phyloP scores from a whole-genome alignment of 192 early-diverging fungal species.

The Linnemannia hyalina region DNA sequence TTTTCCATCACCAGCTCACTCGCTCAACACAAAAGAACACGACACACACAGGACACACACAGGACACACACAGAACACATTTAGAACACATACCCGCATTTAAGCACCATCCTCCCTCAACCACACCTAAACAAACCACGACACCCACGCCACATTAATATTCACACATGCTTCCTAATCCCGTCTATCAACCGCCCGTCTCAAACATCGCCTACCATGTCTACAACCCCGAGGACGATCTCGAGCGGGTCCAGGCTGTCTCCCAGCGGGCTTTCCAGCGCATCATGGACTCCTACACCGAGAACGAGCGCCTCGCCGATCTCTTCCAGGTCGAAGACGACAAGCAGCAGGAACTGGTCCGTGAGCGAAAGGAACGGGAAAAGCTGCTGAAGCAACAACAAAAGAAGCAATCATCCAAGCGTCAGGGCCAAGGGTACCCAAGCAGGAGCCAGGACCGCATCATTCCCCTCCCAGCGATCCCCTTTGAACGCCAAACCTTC shows the following conservation, averaged over 20 bases:
- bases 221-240: slow-evolving; percentile 40
- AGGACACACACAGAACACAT: too few species aligned
- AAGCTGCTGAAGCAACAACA: slow-evolving; percentile 21
- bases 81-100: too few species aligned
- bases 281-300: slow-evolving; percentile 46
- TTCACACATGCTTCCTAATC: slow-evolving; percentile 29
- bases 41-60: too few species aligned
- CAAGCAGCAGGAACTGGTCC: slow-evolving; percentile 21
- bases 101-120: neutral
- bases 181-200: slow-evolving; percentile 33
- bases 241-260: slow-evolving; percentile 15
- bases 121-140: neutral
- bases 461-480: neutral
- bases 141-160: neutral
- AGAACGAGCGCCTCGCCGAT: slow-evolving; percentile 39
- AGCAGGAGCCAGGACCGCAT: slow-evolving; percentile 20
- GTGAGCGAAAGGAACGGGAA: slow-evolving; percentile 39
- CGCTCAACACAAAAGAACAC: neutral
- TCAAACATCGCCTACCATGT: slow-evolving; percentile 48
- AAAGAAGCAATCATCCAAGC: slow-evolving; percentile 25
- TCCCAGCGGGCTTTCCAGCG: slow-evolving; percentile 40
- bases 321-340: slow-evolving; percentile 41
- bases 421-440: neutral
- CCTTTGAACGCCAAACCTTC: neutral
- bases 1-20: neutral